Percentiles rank a stretch among this genome's conserved stretches.
These are phyloP conservation scores for Filobasidium wieringae DNA, from an alignment of 768 basidiomycete genomes.

Conservation along the genomic window DNA sequence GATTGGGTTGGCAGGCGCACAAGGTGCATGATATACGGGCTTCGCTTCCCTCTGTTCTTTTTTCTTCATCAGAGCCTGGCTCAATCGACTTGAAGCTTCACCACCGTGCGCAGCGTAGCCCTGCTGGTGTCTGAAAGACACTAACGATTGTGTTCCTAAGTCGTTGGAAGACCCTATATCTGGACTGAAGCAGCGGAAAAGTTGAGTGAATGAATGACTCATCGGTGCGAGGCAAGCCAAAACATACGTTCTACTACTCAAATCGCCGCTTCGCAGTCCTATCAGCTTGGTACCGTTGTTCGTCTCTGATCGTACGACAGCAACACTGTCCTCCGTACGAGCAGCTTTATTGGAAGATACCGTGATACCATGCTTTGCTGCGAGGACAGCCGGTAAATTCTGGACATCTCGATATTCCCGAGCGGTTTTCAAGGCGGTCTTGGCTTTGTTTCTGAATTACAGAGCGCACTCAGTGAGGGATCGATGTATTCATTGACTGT, in stretches of 20 bases:
- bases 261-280: slow-evolving; percentile 34
- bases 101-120: slow-evolving; percentile 39
- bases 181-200: too few species aligned
- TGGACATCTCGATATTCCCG: slow-evolving; percentile 82
- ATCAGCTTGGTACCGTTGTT: slow-evolving; percentile 45
- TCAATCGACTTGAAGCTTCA: slow-evolving; percentile 46
- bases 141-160: slow-evolving; percentile 22
- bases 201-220: too few species aligned
- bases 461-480: too few species aligned
- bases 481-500: too few species aligned
- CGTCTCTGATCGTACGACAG: slow-evolving; percentile 58
- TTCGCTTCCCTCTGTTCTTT: slow-evolving; percentile 90
- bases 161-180: too few species aligned
- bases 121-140: slow-evolving; percentile 37
- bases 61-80: slow-evolving; percentile 80
- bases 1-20: slow-evolving; percentile 24
- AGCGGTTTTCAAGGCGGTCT: slow-evolving; percentile 67
- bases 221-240: slow-evolving; percentile 36
- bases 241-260: slow-evolving; percentile 40
- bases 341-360: background rate
- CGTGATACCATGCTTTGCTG: slow-evolving; percentile 46
- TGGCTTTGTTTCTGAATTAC: slow-evolving; percentile 29
- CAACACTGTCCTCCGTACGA: slow-evolving; percentile 11
- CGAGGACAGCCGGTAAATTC: slow-evolving; percentile 65
- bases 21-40: slow-evolving; percentile 87